Evolutionary conservation across 2,329 filamentous ascomycete species (phyloP).

Genomic region (Alternaria arborescens): DNA sequence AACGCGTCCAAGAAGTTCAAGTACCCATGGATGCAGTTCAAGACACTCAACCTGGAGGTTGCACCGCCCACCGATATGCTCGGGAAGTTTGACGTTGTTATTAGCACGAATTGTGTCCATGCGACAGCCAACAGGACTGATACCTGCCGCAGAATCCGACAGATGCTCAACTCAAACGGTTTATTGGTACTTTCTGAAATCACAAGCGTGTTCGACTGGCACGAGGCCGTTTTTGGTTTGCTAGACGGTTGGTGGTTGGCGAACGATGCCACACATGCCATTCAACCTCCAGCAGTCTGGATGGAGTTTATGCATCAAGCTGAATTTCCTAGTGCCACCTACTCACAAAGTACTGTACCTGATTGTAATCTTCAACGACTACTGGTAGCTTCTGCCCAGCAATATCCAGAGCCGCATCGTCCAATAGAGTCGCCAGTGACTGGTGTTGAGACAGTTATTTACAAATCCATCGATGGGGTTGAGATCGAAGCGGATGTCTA

Average conservation of each 20-base stretch:
- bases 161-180: constrained; percentile 19
- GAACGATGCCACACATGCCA: constrained; percentile 17
- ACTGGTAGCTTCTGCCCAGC: constrained; percentile 10
- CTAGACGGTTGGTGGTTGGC: constrained; percentile 38
- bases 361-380: constrained; percentile 15
- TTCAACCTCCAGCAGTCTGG: constrained; percentile 16
- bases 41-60: no score
- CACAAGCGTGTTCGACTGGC: constrained; percentile 24
- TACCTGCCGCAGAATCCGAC: constrained; percentile 13
- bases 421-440: not conserved
- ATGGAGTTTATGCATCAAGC: constrained; percentile 16
- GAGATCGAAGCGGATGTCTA: constrained; percentile 45
- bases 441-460: constrained; percentile 17
- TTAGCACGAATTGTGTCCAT: constrained; percentile 35
- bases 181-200: constrained; percentile 27
- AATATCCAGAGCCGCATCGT: constrained; percentile 7
- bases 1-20: constrained; percentile 41
- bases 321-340: constrained; percentile 14
- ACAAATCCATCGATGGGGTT: constrained; percentile 21
- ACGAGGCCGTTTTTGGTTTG: constrained; percentile 30
- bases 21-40: constrained; percentile 46
- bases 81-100: constrained; percentile 18
- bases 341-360: constrained; percentile 6
- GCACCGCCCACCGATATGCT: not conserved
- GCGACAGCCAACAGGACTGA: constrained; percentile 23